A percentile compares a stretch with the other conserved stretches of the same genome.
Conservation (phyloP, 2,329 filamentous ascomycete species). For the Leptographium wingfieldii region DNA sequence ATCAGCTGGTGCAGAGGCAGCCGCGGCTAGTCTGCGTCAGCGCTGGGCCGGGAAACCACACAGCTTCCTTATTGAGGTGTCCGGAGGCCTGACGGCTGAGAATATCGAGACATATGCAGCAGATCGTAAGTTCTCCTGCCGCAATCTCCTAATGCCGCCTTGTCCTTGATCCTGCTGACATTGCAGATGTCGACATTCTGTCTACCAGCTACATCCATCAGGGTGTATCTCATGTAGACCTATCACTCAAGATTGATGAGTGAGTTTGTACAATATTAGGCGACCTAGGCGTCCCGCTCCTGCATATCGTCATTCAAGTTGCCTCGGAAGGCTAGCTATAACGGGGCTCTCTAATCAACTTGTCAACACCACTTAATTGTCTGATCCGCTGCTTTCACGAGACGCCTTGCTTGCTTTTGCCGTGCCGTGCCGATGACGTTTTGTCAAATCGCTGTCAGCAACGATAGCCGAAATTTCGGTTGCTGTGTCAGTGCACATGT, state of each 20-base stretch:
- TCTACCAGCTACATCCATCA: slow-evolving; percentile 97
- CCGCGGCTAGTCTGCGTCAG: slow-evolving; percentile 63
- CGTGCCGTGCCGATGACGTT: no score
- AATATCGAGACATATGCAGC: slow-evolving; percentile 78
- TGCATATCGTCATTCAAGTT: no score
- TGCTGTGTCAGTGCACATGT: no score
- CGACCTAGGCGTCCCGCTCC: no score
- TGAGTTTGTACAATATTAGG: no score
- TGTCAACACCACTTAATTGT: no score
- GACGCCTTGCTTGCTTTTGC: no score
- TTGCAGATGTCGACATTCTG: slow-evolving; percentile 75
- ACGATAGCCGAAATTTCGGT: no score
- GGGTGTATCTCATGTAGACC: slow-evolving; percentile 86
- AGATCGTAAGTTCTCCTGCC: slow-evolving; percentile 38
- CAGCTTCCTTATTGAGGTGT: slow-evolving; percentile 74
- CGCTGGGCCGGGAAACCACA: slow-evolving; percentile 62
- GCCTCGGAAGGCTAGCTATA: no score
- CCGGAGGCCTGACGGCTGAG: slow-evolving; percentile 72
- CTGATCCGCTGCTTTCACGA: no score
- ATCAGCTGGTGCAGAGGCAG: slow-evolving; percentile 59
- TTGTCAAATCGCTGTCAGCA: no score
- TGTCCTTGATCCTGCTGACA: background rate
- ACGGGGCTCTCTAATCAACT: no score
- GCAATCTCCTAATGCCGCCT: background rate
- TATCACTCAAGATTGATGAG: slow-evolving; percentile 74